Percentiles rank a stretch among this genome's conserved stretches.
phyloP scores from a whole-genome alignment of 202 grass and related monocot species.

The Eragrostis tef region DNA sequence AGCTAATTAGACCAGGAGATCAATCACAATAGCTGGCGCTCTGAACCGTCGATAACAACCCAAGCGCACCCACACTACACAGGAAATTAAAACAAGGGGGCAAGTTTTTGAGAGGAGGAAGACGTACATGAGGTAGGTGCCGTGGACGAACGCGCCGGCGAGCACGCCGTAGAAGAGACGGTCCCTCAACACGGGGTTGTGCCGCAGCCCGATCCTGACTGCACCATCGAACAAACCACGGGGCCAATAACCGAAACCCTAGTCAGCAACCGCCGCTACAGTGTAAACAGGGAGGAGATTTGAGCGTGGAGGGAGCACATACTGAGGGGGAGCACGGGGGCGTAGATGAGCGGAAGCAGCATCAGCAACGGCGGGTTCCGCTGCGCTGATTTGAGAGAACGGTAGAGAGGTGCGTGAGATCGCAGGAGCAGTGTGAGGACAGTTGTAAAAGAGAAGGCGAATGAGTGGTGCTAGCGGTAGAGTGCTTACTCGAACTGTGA shows the following conservation, averaged over 20 bases:
- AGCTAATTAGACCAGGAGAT: conserved; percentile 2
- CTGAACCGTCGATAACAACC: neutral
- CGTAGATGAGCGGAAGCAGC: conserved; percentile 84
- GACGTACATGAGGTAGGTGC: conserved; percentile 88
- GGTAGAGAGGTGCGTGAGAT: conserved; percentile 12
- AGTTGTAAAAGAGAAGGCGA: neutral
- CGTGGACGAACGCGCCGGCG: conserved; percentile 81
- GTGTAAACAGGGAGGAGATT: neutral
- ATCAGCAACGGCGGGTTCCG: conserved; percentile 65
- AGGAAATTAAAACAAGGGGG: neutral
- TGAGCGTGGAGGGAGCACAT: conserved; percentile 20
- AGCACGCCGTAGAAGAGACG: conserved; percentile 91
- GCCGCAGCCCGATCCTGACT: conserved; percentile 89
- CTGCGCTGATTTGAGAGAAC: conserved; percentile 31
- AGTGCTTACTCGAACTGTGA: conserved; percentile 49
- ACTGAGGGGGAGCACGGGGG: conserved; percentile 82
- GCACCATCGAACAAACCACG: neutral
- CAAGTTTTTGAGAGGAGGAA: neutral
- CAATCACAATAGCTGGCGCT: conserved; percentile 13
- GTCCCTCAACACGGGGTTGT: conserved; percentile 83
- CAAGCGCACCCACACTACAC: neutral
- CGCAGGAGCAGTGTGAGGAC: neutral
- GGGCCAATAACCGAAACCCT: conserved; percentile 19
- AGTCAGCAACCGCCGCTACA: conserved; percentile 16
- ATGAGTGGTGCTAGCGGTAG: neutral